A percentile compares a stretch with the other conserved stretches of the same genome.
Evolutionary conservation across 306 rosid genomes (phyloP).

Genomic region (Malus asiatica): DNA sequence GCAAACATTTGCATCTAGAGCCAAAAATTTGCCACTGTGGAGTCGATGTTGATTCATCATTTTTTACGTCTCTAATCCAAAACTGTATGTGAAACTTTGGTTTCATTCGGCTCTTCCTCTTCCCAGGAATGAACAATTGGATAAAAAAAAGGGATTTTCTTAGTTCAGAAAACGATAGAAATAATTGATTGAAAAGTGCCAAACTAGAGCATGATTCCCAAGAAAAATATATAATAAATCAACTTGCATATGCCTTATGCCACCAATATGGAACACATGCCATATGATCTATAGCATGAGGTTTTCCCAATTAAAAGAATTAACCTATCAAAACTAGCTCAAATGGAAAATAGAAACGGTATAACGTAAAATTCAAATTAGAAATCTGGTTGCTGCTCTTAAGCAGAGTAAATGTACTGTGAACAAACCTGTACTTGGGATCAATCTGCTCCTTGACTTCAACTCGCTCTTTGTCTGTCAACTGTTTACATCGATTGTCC

Average conservation of each 20-base stretch:
- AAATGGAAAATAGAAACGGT: background rate
- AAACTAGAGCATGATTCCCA: background rate
- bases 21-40: background rate
- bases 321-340: background rate
- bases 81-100: background rate
- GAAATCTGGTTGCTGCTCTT: background rate
- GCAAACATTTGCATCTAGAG: background rate
- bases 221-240: background rate
- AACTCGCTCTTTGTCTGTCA: constrained; percentile 59
- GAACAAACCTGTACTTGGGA: constrained; percentile 69
- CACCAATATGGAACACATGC: background rate
- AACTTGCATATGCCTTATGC: background rate
- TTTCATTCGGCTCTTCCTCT: too few species aligned
- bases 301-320: background rate
- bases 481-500: constrained; percentile 65
- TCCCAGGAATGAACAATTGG: too few species aligned
- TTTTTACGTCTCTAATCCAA: background rate
- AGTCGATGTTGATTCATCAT: too few species aligned
- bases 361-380: background rate
- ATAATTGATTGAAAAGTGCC: background rate
- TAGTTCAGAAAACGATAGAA: background rate
- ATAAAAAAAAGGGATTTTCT: too few species aligned
- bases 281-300: background rate
- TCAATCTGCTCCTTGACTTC: constrained; percentile 67
- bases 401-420: background rate